phyloP scores from a whole-genome alignment of 148 eudicot genomes.

The Vaccinium darrowii region DNA sequence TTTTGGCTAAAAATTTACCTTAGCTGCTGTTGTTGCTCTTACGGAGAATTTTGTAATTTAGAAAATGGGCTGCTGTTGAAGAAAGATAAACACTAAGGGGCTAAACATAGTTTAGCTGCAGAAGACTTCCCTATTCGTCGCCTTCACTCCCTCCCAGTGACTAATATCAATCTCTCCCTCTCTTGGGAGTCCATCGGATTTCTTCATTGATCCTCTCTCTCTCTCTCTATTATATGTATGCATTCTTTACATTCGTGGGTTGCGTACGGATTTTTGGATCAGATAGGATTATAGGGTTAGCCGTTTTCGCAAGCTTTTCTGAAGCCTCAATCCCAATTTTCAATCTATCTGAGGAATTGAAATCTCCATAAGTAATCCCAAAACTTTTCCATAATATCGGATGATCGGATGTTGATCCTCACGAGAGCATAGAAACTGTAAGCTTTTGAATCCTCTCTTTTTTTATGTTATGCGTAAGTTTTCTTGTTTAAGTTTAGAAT shows the following conservation, averaged over 20 bases:
- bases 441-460: constrained; percentile 6
- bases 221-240: neutral
- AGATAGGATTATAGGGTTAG: neutral
- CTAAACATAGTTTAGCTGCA: neutral
- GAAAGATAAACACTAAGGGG: too few species aligned
- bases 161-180: neutral
- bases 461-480: neutral
- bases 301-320: neutral
- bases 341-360: neutral
- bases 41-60: too few species aligned
- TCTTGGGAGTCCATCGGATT: neutral
- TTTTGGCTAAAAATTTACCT: too few species aligned
- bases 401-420: neutral
- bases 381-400: neutral
- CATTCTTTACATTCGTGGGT: neutral
- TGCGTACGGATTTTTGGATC: neutral
- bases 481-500: neutral
- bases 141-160: neutral
- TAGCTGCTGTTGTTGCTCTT: too few species aligned
- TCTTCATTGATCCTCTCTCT: neutral
- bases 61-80: too few species aligned
- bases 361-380: neutral
- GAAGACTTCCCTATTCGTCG: neutral
- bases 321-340: neutral
- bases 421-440: neutral